Evolutionary conservation across 176 grass and related monocot genomes (phyloP).

Genomic region (Echinochloa phyllopogon): DNA sequence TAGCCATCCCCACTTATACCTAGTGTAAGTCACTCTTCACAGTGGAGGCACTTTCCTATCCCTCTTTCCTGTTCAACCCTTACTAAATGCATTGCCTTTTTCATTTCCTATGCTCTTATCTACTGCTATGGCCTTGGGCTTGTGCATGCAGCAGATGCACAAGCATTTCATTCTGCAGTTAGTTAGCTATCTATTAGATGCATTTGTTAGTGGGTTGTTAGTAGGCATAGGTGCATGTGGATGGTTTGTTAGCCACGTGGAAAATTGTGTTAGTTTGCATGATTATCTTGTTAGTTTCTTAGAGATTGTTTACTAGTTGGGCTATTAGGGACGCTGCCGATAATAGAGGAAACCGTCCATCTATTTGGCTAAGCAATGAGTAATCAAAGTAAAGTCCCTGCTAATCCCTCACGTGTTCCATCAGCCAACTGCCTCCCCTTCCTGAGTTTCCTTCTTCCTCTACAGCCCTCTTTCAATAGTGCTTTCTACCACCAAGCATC

Average conservation of each 20-base stretch:
- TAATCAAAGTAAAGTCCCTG: background rate
- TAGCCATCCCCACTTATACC: background rate
- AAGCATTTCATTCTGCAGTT: background rate
- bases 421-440: background rate
- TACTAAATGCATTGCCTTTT: background rate
- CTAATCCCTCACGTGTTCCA: background rate
- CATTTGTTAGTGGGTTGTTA: background rate
- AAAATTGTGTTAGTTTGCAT: background rate
- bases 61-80: background rate
- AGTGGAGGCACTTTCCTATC: background rate
- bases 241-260: background rate
- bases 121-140: background rate
- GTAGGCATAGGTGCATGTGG: background rate
- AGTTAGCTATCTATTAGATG: background rate
- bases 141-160: background rate
- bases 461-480: background rate
- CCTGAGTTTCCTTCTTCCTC: background rate
- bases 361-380: background rate
- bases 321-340: background rate
- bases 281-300: background rate
- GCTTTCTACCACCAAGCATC: background rate
- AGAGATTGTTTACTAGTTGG: background rate
- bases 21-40: background rate
- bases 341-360: background rate
- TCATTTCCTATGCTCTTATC: background rate